Evolutionary conservation across 192 early-diverging fungal genomes (phyloP), one percentile per base, ranked within the genome.

Genomic region (Linnemannia elongata): DNA sequence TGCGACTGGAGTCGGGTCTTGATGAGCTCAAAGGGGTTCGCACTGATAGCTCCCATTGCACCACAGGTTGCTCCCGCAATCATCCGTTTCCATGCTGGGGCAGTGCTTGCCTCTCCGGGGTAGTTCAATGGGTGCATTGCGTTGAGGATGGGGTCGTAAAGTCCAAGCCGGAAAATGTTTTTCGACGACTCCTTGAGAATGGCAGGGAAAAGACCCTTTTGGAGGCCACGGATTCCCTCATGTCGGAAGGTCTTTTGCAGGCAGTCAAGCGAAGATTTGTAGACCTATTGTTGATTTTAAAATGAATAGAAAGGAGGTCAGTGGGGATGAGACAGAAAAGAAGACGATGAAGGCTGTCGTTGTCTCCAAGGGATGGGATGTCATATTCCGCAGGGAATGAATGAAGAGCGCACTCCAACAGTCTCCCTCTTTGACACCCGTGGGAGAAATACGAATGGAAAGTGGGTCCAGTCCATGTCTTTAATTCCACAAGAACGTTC

Each of bases 11-110:
- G 84, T 60, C 94, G 82, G 24, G 95, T 96, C 82, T 96, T 96
- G 75, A 96, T 89, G 10, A 96, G 88, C 82, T 96, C 95, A 78
- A 96, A 96, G 2, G 95, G 95, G 83, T 96, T 96, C 49, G 94
- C 94, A 15, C 91, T 88, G 70, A 95, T 86, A 41, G 95, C 95
- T 18, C 95, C 95, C 92, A 96, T 93, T 36, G 94, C 93, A 47
- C 95, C 95, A 72, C 94, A 95, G 17, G 94, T 83, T 0, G 93
- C 91, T 41, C 95, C 95, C 0, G 94, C 93, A 78, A 95, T 76
- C 90, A 96, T 93, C n/a, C 94, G 89, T 87, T 96, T 96, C 94
- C 94, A 96, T 24, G 90, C 92, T 6, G 95, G 95, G 4, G 93
- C 90, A 27, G 89, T 80, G 74, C 82, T 84, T 68, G 80, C 68